Base-by-base conservation (phyloP, 768 basidiomycete genomes). In the Exsudoporus frostii region DNA sequence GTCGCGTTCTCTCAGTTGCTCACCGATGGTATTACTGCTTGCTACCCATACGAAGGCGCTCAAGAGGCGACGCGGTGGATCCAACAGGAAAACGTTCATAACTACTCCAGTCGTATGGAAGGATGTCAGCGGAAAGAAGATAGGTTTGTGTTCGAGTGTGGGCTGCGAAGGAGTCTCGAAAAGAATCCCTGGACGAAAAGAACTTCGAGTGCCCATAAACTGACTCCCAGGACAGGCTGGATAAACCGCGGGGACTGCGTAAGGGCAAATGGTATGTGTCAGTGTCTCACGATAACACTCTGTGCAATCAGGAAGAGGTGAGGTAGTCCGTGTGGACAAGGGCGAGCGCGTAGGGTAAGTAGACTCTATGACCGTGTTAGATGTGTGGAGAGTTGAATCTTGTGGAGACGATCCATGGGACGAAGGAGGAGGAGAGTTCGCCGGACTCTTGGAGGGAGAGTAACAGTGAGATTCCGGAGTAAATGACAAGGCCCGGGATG, bases 11-110 rank as follows among this genome's bases (percentile, higher is more conserved):
- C 25, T 36, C 7, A 9, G 15, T 10, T 15, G 15, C 68, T 58
- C 47, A 69, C 68, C 68, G 20, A 70, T 70, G 10, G 68, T 70
- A 36, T 71, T 70, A 27, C 68, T 71, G 19, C 70, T 72, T 17
- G 81, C 73, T 5, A 84, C 74, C 82, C 83, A 88, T n/a, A 88
- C 79, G 55, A 88, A 88, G 5, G 84, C 86, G 10, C 83, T 82
- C 39, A 88, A 63, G 19, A 88, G 68, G 38, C 83, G 72, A 41
- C 76, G 74, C 5, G 78, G 74, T 0, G 86, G 85, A 59, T 88
- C 86, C 27, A 89, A 76, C 22, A 89, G 73, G 62, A 88, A 89
- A 24, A 89, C 82, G 58, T 88, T 88, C 85, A 88, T 87, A 13
- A 88, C 86, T 13, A 84, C 79, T 4, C 86, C 86, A 0, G 76